Evolutionary conservation across 2,329 filamentous ascomycete species (phyloP), one percentile per base, ranked within the genome.

Genomic region (Aspergillus sp.): DNA sequence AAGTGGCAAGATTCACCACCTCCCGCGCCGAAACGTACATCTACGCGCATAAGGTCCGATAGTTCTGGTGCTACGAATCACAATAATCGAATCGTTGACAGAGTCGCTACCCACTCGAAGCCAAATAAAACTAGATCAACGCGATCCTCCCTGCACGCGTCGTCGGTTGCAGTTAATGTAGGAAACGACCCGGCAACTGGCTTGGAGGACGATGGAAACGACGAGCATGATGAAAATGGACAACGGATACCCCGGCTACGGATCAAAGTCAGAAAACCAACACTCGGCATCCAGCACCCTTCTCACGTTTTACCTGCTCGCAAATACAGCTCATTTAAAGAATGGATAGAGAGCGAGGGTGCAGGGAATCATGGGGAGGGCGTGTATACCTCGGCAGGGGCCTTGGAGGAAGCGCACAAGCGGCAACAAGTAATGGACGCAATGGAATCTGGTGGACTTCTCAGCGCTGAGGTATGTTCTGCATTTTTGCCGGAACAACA

Each of bases 341-440:
- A 90, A 83, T 84, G 91, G 90, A 63, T 85, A n/a, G 76, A 81
- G 56, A 73, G 77, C 44, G 81, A 84, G 59, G 80, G 81, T 61
- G 58, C 67, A 23, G 75, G 76, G 31, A 70, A 79, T 35, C 73
- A 77, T 33, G 78, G 77, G 12, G 76, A 78, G 45, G 73, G 77
- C 31, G 61, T 74, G 14, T 55, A 73, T 43, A 88, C 86, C 1
- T 79, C 86, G 11, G 85, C 88, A 53, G 81, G 84, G 68, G 87
- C 88, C 2, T 71, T 77, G 45, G 81, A 83, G 53, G 92, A 97
- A 73, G 92, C 91, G 1, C 76, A 77, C 15, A 76, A 86, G n/a
- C 84, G 95, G 17, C 64, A 86, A 56, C 84, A 85, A 33, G 86
- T 96, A 27, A 85, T 92, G 63, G 78, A 86, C 48, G 93, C 91